phyloP scores from a whole-genome alignment of 768 basidiomycete genomes.

The Lanmaoa rubissima region DNA sequence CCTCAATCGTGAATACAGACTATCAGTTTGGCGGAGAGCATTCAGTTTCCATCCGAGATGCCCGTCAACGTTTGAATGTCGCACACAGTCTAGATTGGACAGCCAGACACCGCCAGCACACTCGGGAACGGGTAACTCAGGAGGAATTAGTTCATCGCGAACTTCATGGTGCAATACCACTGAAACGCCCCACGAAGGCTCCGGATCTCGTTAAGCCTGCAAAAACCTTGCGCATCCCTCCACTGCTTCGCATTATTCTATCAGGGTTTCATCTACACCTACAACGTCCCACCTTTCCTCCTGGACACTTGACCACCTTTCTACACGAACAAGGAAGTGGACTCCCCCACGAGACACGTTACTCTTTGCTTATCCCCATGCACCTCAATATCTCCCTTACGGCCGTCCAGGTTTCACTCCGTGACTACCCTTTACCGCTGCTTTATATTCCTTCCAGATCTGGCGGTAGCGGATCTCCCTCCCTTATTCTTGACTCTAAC shows the following conservation, averaged over 20 bases:
- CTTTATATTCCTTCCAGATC: conserved; percentile 62
- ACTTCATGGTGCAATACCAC: conserved; percentile 39
- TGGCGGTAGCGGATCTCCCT: conserved; percentile 34
- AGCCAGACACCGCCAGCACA: conserved; percentile 47
- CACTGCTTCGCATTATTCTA: conserved; percentile 68
- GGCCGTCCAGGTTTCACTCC: conserved; percentile 59
- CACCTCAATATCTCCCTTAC: conserved; percentile 69
- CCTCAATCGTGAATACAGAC: conserved; percentile 42
- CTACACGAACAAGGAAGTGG: conserved; percentile 64
- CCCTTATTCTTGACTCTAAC: conserved; percentile 69
- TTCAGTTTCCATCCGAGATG: conserved; percentile 69
- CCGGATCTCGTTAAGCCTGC: conserved; percentile 46
- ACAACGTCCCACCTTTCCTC: conserved; percentile 57
- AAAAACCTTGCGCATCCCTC: conserved; percentile 43
- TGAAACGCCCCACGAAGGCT: conserved; percentile 32
- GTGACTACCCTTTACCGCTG: conserved; percentile 89
- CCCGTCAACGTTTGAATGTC: conserved; percentile 61
- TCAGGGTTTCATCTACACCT: conserved; percentile 57
- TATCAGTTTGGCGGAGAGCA: conserved; percentile 66
- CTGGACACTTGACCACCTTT: conserved; percentile 56
- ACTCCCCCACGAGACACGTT: conserved; percentile 66
- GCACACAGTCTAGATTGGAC: conserved; percentile 77
- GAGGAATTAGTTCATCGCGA: conserved; percentile 47
- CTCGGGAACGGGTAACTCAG: conserved; percentile 46
- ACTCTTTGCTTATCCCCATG: conserved; percentile 79